Evolutionary conservation across 768 basidiomycete species (phyloP), one percentile per base, ranked within the genome.

Genomic region (Suillus subaureus): DNA sequence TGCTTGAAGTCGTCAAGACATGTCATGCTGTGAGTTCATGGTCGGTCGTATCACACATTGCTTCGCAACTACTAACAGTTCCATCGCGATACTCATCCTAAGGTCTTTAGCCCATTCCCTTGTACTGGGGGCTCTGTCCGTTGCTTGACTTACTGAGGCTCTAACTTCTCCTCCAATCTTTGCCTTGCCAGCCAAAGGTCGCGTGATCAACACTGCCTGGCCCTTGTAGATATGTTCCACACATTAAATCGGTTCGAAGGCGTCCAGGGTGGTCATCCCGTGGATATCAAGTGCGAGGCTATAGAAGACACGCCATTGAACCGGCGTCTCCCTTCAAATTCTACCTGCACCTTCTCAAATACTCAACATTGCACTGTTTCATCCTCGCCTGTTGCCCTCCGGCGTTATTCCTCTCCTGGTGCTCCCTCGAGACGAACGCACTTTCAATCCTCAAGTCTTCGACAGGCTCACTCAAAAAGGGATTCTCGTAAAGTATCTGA

Each of bases 261-360:
- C 40, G 54, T 23, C 39, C 66, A 28, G 61, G 61, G 60, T 68
- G 63, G 43, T 68, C 65, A 39, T 66, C 72, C 72, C 68, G 71
- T 70, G 69, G 73, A 71, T 75, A 82, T 85, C 82, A 84, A 87
- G 83, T 77, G 80, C 69, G 83, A 85, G 73, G 68, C 74, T 63
- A 73, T 75, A 49, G 72, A 74, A 64, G 75, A 75, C 61, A 72
- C 79, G 73, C 72, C 54, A 28, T 33, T 39, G 6, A 26, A 55
- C 51, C 54, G 80, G 67, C 71, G 81, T 43, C 80, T 77, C 60
- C 78, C 81, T 66, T 76, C 79, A 40, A 60, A 66, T 26, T 72
- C 70, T 65, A 67, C 70, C 31, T 52, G 18, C 54, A 57, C 58
- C 31, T 61, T 62, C n/a, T 63, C 61, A 43, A 49, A 40, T 39